These are phyloP conservation scores for Ceratocystis alfenasii DNA, from an alignment of 2,329 filamentous ascomycete genomes.

Conservation along the genomic window DNA sequence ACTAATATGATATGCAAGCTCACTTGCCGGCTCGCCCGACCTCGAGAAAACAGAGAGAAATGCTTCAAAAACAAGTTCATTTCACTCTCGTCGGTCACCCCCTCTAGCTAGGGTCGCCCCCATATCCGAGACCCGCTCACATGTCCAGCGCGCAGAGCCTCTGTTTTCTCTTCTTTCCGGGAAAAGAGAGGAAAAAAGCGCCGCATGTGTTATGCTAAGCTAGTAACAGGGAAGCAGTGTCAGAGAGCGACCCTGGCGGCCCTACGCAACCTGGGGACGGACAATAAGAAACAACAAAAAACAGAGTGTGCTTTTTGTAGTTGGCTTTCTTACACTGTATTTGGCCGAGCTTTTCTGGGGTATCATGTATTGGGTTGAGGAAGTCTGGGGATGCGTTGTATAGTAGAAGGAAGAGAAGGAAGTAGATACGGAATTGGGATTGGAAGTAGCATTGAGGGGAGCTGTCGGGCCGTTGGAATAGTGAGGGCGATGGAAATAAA, in stretches of 20 bases:
- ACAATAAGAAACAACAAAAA: background rate
- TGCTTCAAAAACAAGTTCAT: background rate
- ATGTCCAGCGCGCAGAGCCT: slow-evolving; percentile 5
- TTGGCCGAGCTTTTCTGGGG: slow-evolving; percentile 7
- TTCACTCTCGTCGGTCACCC: background rate
- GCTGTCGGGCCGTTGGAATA: background rate
- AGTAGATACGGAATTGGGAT: too few relatives aligned
- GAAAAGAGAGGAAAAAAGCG: background rate
- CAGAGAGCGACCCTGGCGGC: background rate
- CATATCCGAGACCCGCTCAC: background rate
- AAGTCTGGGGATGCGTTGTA: background rate
- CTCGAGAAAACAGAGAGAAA: background rate
- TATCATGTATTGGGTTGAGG: background rate
- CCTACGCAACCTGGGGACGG: background rate
- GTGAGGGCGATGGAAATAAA: background rate
- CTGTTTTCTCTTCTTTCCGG: background rate
- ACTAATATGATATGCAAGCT: background rate
- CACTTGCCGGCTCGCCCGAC: background rate
- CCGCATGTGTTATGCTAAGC: background rate
- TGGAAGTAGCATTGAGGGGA: too few relatives aligned
- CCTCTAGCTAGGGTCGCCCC: background rate
- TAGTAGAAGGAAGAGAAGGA: background rate
- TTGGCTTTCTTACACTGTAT: background rate
- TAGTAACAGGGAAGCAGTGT: background rate
- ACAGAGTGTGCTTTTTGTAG: background rate